Evolutionary conservation across 768 basidiomycete genomes (phyloP), one percentile per base, ranked within the genome.

Genomic region (Tricholoma furcatifolium): DNA sequence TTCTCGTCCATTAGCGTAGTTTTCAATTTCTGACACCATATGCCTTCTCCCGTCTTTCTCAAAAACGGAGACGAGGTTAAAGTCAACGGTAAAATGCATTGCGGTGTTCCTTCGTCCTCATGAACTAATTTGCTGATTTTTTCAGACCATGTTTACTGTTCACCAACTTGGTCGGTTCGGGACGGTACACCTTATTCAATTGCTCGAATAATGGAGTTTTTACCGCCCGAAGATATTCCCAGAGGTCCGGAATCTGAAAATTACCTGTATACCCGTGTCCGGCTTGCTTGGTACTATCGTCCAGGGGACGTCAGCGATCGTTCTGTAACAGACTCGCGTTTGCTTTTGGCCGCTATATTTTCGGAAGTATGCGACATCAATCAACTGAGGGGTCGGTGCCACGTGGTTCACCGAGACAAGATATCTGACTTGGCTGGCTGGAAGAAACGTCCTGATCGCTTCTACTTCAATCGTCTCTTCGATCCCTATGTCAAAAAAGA

Each of bases 401-500:
- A 87, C 70, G 97, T 99, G 64, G 83, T 88, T 53, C 95, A 98
- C 72, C 82, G 92, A 68, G 94, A 98, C 78, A 93, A 93, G 75
- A 94, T 96, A 62, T 85, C 91, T 44, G 91, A 98, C 74, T 75
- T 97, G 34, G 83, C 90, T 64, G 87, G 85, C 6, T 98, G 93
- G 93, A 98, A 94, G 76, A 91, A 91, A 69, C 81, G 86, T 40
- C 88, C 91, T 2, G 96, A 99, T 70, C 83, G 91, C 59, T 99
- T 99, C 78, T 97, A 95, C 77, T 99, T 94, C 78, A 86, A 85
- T 62, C 86, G 90, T 63, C 79, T 98, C 24, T 99, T 96, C 67
- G 96, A 98, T 74, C 93, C 94, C 47, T 98, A 96, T 71, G 92
- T 98, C 72, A 94, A 96, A 76, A 91, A 91, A 69, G 95, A 98